A percentile compares a stretch with the other conserved stretches of the same genome.
Conservation (phyloP, 257 asterid species). For the Penstemon eatonii region DNA sequence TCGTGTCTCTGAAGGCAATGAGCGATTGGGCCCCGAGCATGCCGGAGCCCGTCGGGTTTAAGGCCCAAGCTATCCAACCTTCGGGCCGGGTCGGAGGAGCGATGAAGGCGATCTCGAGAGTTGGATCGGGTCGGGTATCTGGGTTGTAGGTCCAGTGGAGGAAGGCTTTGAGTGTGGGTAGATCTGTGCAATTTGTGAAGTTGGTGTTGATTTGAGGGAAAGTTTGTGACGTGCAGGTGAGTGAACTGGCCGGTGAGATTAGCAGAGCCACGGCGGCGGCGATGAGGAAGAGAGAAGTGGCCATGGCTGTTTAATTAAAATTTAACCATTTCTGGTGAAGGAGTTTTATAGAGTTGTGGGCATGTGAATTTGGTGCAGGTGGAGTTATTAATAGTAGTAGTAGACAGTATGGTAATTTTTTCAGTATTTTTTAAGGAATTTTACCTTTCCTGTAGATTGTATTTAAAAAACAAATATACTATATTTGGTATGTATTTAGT, state of each 20-base stretch:
- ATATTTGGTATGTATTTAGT: too few relatives aligned
- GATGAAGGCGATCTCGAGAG: constrained; percentile 60
- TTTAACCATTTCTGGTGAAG: background rate
- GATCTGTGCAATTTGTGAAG: constrained; percentile 46
- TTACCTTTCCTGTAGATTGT: too few relatives aligned
- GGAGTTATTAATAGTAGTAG: background rate
- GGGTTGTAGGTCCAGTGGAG: constrained; percentile 62
- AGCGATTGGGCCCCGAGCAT: constrained; percentile 72
- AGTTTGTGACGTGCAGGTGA: constrained; percentile 43
- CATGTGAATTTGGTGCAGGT: too few relatives aligned
- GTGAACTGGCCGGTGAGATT: constrained; percentile 43
- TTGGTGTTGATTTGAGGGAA: constrained; percentile 24
- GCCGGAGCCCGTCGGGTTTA: constrained; percentile 55
- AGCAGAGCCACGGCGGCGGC: constrained; percentile 39
- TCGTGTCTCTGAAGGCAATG: constrained; percentile 47
- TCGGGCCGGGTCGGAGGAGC: constrained; percentile 56
- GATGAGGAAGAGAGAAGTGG: constrained; percentile 27
- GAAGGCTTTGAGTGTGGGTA: constrained; percentile 45
- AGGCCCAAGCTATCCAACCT: constrained; percentile 86
- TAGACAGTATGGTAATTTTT: too few relatives aligned
- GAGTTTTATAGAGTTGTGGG: constrained; percentile 23
- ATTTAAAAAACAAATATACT: too few relatives aligned
- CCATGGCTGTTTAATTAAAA: constrained; percentile 30
- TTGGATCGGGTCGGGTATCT: constrained; percentile 35
- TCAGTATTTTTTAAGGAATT: too few relatives aligned